Conservation (phyloP, 805 yeast species). For the Maudiozyma saulgeensis region DNA sequence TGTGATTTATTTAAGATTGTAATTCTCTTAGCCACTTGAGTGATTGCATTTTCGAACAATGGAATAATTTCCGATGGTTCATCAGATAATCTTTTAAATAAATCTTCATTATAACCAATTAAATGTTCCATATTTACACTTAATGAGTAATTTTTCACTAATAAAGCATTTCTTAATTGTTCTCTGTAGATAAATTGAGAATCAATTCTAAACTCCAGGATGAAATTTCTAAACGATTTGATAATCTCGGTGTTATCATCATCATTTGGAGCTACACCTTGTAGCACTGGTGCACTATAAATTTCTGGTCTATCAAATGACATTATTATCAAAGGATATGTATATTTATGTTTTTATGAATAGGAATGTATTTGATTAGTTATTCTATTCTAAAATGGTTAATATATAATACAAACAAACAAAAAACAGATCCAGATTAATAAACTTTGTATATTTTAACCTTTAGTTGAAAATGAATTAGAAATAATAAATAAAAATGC, state of each 20-base stretch:
- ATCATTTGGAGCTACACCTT: slow-evolving; percentile 66
- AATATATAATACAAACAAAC: neutral
- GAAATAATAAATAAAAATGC: too few relatives aligned
- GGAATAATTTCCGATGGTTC: slow-evolving; percentile 87
- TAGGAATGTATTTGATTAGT: neutral
- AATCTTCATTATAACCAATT: slow-evolving; percentile 78
- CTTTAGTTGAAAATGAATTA: too few relatives aligned
- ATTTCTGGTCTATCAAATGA: slow-evolving; percentile 67
- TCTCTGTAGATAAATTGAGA: slow-evolving; percentile 81
- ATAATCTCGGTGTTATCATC: slow-evolving; percentile 57
- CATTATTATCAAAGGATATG: slow-evolving; percentile 31
- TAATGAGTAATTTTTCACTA: slow-evolving; percentile 63
- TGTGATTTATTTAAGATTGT: slow-evolving; percentile 32
- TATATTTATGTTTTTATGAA: neutral
- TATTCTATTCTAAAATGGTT: neutral
- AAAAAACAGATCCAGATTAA: too few relatives aligned
- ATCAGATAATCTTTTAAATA: slow-evolving; percentile 73
- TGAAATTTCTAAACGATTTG: slow-evolving; percentile 70
- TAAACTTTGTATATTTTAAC: neutral
- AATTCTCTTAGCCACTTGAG: slow-evolving; percentile 73
- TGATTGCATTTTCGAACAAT: slow-evolving; percentile 69
- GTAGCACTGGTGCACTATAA: slow-evolving; percentile 72
- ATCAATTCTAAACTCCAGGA: slow-evolving; percentile 76
- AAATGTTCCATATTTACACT: slow-evolving; percentile 76
- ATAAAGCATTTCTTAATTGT: slow-evolving; percentile 77